Base-by-base conservation (phyloP, 140 eudicot genomes). In the Senecio squalidus region DNA sequence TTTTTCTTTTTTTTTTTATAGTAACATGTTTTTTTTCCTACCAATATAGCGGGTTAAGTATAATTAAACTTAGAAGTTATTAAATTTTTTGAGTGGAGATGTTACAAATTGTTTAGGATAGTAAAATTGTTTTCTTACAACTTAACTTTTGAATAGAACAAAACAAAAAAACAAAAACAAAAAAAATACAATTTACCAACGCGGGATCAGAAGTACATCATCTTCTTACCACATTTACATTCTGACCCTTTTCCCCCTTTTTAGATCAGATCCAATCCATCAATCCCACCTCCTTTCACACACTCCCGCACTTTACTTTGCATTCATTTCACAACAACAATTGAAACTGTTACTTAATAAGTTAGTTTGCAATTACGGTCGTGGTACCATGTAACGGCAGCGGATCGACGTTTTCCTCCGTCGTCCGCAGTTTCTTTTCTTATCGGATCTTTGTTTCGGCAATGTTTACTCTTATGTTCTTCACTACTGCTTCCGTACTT, bases 381-480 rank as follows among this genome's bases (percentile, higher is more conserved):
- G 82, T 80, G 66, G 82, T 74, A 43, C 66, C 63, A 48, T 66
- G 81, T 34, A 52, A 76, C 41, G 83, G 71, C 14, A 71, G 76
- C 58, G 94, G 94, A 78, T 78, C 84, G 55, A 72, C 60, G 28
- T 22, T 76, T 13, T 46, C 66, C 18, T 21, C 47, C 39, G 84
- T 67, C 40, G n/a, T 78, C 15, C 82, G 91, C 23, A 74, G 68
- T 75, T 76, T 86, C 67, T 82, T 86, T 76, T 74, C 84, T 9
- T 86, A 82, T 67, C 80, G 87, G 83, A 76, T 86, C 84, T 82
- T 82, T 59, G 84, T 78, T 1, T 82, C 91, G 16, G 82, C 89
- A 27, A 76, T 86, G 78, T 76, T 86, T 47, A 76, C 85, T 55
- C 73, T 86, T 24, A 73, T 86, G 6, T 86, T 86, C 65, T 72